These are phyloP conservation scores for Herpotrichia juniperi DNA, from an alignment of 2,329 filamentous ascomycete genomes.

Conservation along the genomic window DNA sequence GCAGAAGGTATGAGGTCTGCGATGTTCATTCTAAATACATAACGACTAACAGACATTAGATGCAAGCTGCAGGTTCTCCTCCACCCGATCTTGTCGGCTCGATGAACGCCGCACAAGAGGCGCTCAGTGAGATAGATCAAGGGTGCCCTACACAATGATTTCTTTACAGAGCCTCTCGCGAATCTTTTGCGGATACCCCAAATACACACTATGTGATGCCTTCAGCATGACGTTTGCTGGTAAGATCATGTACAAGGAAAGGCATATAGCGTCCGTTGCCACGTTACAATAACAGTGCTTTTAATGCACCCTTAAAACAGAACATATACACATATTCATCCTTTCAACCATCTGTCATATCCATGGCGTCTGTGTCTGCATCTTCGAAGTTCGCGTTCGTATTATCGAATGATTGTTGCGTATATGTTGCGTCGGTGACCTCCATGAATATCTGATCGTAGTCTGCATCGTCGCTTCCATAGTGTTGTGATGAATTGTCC, in stretches of 20 bases:
- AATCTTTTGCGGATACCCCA: conserved; percentile 30
- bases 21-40: background rate
- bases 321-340: conserved; percentile 10
- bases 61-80: conserved; percentile 94
- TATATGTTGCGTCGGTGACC: conserved; percentile 53
- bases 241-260: background rate
- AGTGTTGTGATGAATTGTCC: conserved; percentile 34
- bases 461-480: conserved; percentile 64
- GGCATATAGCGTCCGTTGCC: background rate
- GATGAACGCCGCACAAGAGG: conserved; percentile 81
- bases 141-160: conserved; percentile 68
- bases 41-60: conserved; percentile 60
- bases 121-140: conserved; percentile 59
- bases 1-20: conserved; percentile 74
- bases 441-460: conserved; percentile 71
- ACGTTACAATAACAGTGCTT: background rate
- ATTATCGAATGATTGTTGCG: conserved; percentile 40
- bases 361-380: conserved; percentile 41
- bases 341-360: conserved; percentile 36
- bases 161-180: conserved; percentile 7
- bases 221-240: background rate
- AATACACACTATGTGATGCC: conserved; percentile 6
- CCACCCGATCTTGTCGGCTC: conserved; percentile 91
- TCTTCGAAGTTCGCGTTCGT: conserved; percentile 11
- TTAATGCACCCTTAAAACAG: background rate